phyloP scores from a whole-genome alignment of 768 basidiomycete species.

The Lanmaoa rubissima region DNA sequence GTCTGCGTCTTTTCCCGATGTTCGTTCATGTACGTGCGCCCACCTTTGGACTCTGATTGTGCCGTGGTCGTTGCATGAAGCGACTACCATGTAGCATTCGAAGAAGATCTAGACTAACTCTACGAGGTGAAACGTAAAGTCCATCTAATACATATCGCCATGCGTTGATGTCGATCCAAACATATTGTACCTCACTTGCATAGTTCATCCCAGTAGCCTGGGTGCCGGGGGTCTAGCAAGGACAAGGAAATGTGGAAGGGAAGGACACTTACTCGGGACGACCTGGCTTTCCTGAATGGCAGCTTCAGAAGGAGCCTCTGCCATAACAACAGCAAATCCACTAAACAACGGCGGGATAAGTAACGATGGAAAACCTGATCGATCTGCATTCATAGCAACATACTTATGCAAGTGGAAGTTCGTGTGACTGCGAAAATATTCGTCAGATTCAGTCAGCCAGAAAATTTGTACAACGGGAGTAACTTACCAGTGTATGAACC shows the following conservation, averaged over 20 bases:
- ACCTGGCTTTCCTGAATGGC: constrained; percentile 10
- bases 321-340: constrained; percentile 22
- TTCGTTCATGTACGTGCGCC: background rate
- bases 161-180: background rate
- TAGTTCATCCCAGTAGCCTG: constrained; percentile 15
- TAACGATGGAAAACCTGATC: background rate
- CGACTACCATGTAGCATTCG: background rate
- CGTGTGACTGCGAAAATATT: constrained; percentile 14
- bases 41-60: background rate
- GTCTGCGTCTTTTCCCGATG: background rate
- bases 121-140: background rate
- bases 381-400: constrained; percentile 3
- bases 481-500: constrained; percentile 23
- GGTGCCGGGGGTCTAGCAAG: background rate
- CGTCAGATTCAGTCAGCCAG: background rate
- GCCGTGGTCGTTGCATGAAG: background rate
- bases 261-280: constrained; percentile 15
- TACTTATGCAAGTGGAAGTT: constrained; percentile 23
- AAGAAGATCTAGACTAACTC: background rate
- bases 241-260: background rate
- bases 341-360: constrained; percentile 5
- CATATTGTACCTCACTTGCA: constrained; percentile 8
- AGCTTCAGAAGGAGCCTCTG: constrained; percentile 16
- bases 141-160: background rate
- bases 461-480: background rate